These are phyloP conservation scores for Fusarium annulatum DNA, from an alignment of 2,329 filamentous ascomycete genomes.

Conservation along the genomic window DNA sequence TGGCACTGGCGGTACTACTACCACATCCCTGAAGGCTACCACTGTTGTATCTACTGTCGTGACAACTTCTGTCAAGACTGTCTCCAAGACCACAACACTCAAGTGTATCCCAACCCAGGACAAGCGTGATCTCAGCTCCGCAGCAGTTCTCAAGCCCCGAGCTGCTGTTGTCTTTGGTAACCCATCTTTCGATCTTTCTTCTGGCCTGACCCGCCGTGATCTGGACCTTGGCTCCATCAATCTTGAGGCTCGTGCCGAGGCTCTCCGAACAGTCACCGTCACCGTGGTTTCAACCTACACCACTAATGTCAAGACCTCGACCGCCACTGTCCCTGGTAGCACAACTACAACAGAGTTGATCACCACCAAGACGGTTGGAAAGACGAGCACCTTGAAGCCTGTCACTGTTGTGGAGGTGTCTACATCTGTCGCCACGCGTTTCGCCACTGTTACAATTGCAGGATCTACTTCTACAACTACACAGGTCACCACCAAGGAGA, in stretches of 20 bases:
- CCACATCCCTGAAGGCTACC: constrained; percentile 38
- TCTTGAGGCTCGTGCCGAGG: constrained; percentile 22
- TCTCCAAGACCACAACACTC: constrained; percentile 35
- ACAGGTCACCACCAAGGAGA: constrained; percentile 25
- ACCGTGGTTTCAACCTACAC: constrained; percentile 26
- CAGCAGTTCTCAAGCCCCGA: neutral
- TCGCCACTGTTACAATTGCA: constrained; percentile 19
- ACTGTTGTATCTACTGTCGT: constrained; percentile 33
- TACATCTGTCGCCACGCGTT: constrained; percentile 22
- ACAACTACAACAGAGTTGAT: constrained; percentile 24
- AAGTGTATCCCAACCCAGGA: constrained; percentile 35
- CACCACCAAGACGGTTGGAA: constrained; percentile 24
- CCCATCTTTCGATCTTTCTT: constrained; percentile 10
- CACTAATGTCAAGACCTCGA: constrained; percentile 29
- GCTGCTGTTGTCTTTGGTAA: constrained; percentile 28
- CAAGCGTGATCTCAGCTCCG: constrained; percentile 17
- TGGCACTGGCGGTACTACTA: constrained; percentile 33
- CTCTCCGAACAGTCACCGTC: constrained; percentile 14
- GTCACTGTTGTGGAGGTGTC: constrained; percentile 14
- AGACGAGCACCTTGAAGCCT: constrained; percentile 25
- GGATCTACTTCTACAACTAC: constrained; percentile 33
- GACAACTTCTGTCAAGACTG: constrained; percentile 37
- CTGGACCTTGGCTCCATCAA: constrained; percentile 17
- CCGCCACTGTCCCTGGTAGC: constrained; percentile 23
- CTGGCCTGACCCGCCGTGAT: constrained; percentile 18